phyloP scores from a whole-genome alignment of 441 rosid genomes.

The Omphalea diandra region DNA sequence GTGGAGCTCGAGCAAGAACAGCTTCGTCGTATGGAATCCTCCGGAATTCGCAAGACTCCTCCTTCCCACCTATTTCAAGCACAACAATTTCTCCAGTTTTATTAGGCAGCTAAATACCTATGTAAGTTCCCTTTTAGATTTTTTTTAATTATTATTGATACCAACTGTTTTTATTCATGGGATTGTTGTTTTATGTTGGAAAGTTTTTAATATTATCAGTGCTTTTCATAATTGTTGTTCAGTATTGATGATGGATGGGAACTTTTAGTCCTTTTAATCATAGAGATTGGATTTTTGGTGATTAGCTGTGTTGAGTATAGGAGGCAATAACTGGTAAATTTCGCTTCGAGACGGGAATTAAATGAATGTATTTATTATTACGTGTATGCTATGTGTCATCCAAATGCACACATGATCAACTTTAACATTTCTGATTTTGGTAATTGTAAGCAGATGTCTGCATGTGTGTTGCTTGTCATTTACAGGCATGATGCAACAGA shows the following conservation, averaged over 20 bases:
- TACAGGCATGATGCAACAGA: background rate
- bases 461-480: background rate
- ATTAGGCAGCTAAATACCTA: conserved; percentile 86
- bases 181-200: background rate
- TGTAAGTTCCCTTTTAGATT: conserved; percentile 41
- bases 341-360: background rate
- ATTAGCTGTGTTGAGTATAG: no score
- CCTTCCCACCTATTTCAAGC: conserved; percentile 83
- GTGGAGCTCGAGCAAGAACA: conserved; percentile 62
- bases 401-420: background rate
- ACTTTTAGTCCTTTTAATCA: no score
- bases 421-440: background rate
- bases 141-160: background rate
- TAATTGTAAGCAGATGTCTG: background rate
- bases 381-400: background rate
- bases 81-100: conserved; percentile 89
- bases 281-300: no score
- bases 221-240: no score
- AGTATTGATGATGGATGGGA: no score
- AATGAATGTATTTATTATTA: background rate
- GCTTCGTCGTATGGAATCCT: conserved; percentile 91
- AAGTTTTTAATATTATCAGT: no score
- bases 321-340: no score
- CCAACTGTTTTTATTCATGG: background rate
- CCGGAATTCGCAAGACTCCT: conserved; percentile 73